phyloP scores from a whole-genome alignment of 306 rosid genomes.

The Medicago truncatula region DNA sequence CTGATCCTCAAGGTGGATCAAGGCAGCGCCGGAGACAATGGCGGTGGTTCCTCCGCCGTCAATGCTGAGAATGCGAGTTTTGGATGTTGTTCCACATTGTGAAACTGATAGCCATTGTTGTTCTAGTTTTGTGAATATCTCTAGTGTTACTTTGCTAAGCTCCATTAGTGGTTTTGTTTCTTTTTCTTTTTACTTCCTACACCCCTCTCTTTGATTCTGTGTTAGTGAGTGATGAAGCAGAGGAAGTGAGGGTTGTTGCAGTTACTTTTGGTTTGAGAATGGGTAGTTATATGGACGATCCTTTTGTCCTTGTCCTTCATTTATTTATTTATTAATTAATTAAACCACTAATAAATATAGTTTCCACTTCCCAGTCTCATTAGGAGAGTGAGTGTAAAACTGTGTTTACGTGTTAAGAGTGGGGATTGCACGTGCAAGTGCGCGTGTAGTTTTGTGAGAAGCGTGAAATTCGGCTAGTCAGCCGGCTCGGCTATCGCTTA shows the following conservation, averaged over 20 bases:
- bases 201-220: not conserved
- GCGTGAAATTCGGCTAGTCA: constrained; percentile 67
- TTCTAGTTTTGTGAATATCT: constrained; percentile 94
- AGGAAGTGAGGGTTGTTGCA: constrained; percentile 35
- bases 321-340: not conserved
- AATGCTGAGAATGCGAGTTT: constrained; percentile 87
- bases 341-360: not conserved
- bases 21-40: constrained; percentile 74
- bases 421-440: constrained; percentile 53
- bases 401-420: constrained; percentile 33
- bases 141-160: constrained; percentile 74
- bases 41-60: constrained; percentile 91
- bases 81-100: constrained; percentile 60
- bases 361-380: constrained; percentile 25
- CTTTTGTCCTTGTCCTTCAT: constrained; percentile 33
- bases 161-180: constrained; percentile 54
- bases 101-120: constrained; percentile 98
- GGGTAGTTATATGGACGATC: constrained; percentile 48
- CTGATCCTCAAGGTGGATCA: constrained; percentile 91
- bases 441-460: constrained; percentile 51
- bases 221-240: constrained; percentile 22
- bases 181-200: not conserved
- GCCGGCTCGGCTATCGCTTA: constrained; percentile 71
- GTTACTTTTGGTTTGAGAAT: constrained; percentile 33
- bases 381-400: constrained; percentile 1